A percentile compares a stretch with the other conserved stretches of the same genome.
Evolutionary conservation across 2,329 filamentous ascomycete genomes (phyloP).

Genomic region (Trichophyton benhamiae): DNA sequence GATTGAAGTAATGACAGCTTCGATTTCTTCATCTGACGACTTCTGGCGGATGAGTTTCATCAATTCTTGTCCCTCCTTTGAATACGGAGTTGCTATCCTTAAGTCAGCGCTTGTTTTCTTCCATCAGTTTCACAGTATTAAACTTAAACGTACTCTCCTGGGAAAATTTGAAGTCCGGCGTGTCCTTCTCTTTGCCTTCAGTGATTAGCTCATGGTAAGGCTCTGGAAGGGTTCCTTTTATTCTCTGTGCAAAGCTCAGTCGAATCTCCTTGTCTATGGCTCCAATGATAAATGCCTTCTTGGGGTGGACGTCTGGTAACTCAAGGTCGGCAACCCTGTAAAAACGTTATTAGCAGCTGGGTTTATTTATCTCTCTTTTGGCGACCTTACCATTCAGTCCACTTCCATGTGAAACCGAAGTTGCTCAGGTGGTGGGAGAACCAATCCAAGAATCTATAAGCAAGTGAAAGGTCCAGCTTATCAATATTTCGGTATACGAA

Average conservation of each 20-base stretch:
- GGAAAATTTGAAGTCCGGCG: constrained; percentile 87
- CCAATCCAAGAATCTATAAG: constrained; percentile 87
- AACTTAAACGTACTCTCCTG: constrained; percentile 48
- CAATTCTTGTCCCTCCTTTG: constrained; percentile 71
- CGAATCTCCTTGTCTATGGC: constrained; percentile 94
- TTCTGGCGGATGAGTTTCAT: constrained; percentile 70
- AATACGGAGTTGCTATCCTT: constrained; percentile 59
- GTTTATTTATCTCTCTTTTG: not conserved
- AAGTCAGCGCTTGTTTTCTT: constrained; percentile 9
- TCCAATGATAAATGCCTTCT: constrained; percentile 85
- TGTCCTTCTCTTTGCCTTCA: constrained; percentile 82
- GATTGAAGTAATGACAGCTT: constrained; percentile 65
- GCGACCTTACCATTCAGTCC: constrained; percentile 70
- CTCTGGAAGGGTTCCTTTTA: constrained; percentile 81
- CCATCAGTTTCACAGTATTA: constrained; percentile 2
- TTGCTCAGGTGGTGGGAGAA: constrained; percentile 96
- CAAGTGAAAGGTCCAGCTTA: constrained; percentile 74
- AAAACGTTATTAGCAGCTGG: not conserved
- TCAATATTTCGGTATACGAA: constrained; percentile 76
- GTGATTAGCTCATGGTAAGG: constrained; percentile 71
- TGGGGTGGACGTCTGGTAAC: constrained; percentile 64
- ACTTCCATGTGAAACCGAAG: constrained; percentile 99
- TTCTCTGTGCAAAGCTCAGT: constrained; percentile 87
- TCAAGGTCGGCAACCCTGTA: constrained; percentile 64
- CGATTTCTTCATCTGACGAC: constrained; percentile 73